Base-by-base conservation (phyloP, 2,329 filamentous ascomycete species). In the Sporothrix brunneoviolacea region DNA sequence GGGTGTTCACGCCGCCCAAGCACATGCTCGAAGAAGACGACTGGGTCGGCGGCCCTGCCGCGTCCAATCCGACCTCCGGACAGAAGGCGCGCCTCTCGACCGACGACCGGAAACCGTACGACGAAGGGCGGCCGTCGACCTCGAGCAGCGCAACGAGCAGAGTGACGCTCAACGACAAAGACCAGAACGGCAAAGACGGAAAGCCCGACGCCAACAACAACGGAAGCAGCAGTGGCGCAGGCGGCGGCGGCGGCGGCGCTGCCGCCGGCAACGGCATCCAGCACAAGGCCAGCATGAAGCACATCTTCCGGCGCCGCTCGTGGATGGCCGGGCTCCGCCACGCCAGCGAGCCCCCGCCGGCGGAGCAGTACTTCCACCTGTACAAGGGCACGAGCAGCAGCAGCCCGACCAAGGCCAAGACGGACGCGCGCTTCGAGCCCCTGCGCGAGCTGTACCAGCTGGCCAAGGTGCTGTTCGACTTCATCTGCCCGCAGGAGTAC, bases 401-500 rank as follows among this genome's bases (percentile, higher is more conserved):
- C 46, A 82, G 77, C 48, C 79, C 86, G 55, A 81, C 80, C 8
- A 88, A 88, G 64, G 80, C 83, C 13, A 95, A 94, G 70, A 79
- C 84, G 15, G 91, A 97, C 62, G 85, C 82, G 27, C 81, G 90
- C 6, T 83, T 97, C 12, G 86, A 91, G 58, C 93, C 93, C 55
- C 76, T 98, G 38, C 83, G 93, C 55, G 91, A 98, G 67, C 75
- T 98, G 50, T 98, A 97, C 69, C 88, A 88, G 59, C 76, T 96
- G 41, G 88, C 89, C 51, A 98, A 98, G 69, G 84, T 97, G 12
- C 72, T 98, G 13, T 98, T 98, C 62, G 93, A 98, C 68, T 98
- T 96, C 65, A 95, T 98, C 61, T 95, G 93, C 49, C 93, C 93
- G 1, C 93, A 98, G 62, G 93, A 98, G 68, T 98, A 98, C 63